Conservation (phyloP, 2,329 filamentous ascomycete species). For the Cadophora gregata region DNA sequence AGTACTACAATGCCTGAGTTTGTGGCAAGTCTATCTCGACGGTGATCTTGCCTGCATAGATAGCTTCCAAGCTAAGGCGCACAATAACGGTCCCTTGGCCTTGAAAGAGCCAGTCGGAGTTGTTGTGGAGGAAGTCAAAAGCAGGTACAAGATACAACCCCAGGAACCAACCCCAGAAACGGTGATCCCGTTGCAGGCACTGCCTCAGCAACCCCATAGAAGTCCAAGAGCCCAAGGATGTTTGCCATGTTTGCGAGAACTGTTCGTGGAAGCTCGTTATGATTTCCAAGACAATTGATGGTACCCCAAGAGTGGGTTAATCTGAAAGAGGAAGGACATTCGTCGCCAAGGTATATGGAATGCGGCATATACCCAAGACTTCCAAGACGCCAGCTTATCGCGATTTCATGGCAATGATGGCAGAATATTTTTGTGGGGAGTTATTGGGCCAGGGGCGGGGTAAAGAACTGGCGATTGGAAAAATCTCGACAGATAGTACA, state of each 20-base stretch:
- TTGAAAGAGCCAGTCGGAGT: slow-evolving; percentile 2
- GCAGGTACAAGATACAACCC: slow-evolving; percentile 10
- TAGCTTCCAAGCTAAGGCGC: neutral
- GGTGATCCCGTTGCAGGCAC: neutral
- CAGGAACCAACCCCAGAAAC: neutral
- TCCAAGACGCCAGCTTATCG: slow-evolving; percentile 20
- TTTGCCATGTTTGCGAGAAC: neutral
- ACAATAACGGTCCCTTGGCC: neutral
- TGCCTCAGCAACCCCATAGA: neutral
- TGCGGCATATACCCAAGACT: slow-evolving; percentile 9
- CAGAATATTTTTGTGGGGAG: neutral
- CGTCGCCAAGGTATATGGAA: neutral
- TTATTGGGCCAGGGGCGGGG: no score
- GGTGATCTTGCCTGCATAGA: slow-evolving; percentile 6
- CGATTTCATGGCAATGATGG: slow-evolving; percentile 2
- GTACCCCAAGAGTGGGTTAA: slow-evolving; percentile 8
- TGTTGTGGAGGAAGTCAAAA: neutral
- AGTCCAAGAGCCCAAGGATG: neutral
- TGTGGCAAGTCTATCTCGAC: neutral
- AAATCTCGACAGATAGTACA: no score
- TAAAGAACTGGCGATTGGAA: no score
- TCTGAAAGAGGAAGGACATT: slow-evolving; percentile 10
- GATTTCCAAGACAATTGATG: slow-evolving; percentile 13
- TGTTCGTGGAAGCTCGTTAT: slow-evolving; percentile 8
- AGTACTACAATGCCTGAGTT: neutral